Evolutionary conservation across 1,284 basidiomycete species (phyloP).

Genomic region (Pisolithus thermaeus): DNA sequence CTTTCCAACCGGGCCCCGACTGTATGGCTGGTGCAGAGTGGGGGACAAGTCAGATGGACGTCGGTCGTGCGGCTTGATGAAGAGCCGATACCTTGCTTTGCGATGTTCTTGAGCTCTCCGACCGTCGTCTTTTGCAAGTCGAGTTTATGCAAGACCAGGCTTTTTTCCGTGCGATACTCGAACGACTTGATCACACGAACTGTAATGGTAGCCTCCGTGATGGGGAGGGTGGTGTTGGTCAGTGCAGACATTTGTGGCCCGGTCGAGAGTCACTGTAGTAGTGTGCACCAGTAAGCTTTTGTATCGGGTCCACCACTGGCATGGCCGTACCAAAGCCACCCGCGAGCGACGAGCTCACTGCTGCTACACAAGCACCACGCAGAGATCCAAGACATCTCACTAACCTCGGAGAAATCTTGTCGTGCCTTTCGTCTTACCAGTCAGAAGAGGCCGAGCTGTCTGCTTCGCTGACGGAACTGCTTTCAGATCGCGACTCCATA

Average conservation of each 20-base stretch:
- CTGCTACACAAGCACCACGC: constrained; percentile 2
- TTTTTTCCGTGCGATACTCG: constrained; percentile 86
- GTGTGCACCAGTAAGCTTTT: not conserved
- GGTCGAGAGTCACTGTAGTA: constrained; percentile 1
- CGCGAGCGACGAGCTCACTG: too few species aligned
- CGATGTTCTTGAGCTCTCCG: constrained; percentile 67
- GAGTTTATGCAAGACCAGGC: constrained; percentile 77
- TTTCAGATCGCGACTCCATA: constrained; percentile 67
- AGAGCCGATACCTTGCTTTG: constrained; percentile 48
- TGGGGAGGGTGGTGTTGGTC: constrained; percentile 64
- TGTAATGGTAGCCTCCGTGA: constrained; percentile 77
- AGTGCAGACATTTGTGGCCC: constrained; percentile 36
- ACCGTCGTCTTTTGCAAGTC: constrained; percentile 80
- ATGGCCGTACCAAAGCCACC: too few species aligned
- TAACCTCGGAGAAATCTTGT: constrained; percentile 61
- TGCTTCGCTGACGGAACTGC: constrained; percentile 65
- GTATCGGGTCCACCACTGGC: not conserved
- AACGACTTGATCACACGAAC: constrained; percentile 95
- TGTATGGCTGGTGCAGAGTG: constrained; percentile 49
- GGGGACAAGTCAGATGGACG: constrained; percentile 9
- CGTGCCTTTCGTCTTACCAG: constrained; percentile 68
- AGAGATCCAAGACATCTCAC: constrained; percentile 49
- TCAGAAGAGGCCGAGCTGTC: constrained; percentile 76
- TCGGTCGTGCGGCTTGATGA: not conserved
- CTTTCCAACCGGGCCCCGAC: constrained; percentile 77